A percentile compares a stretch with the other conserved stretches of the same genome.
Conservation (phyloP, 176 grass and related monocot species). For the Triticum timopheevii region DNA sequence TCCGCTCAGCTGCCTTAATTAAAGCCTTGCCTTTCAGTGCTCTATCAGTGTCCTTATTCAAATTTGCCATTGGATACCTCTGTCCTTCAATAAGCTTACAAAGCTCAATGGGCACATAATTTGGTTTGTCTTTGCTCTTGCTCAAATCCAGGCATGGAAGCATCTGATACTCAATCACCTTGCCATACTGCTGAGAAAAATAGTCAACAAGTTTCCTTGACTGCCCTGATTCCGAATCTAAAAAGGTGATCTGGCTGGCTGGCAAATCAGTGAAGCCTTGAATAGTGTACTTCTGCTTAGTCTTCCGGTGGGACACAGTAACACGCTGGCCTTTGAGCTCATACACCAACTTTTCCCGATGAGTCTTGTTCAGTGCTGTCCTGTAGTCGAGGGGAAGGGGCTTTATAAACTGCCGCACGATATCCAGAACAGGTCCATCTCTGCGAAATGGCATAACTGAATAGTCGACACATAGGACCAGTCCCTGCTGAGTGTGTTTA, state of each 20-base stretch:
- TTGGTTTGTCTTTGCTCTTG: conserved; percentile 52
- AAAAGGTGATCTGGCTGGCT: conserved; percentile 42
- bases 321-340: conserved; percentile 48
- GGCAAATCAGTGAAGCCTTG: conserved; percentile 46
- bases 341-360: neutral
- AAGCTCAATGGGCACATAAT: conserved; percentile 60
- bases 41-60: conserved; percentile 24
- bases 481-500: conserved; percentile 40
- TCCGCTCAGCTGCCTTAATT: conserved; percentile 17
- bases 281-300: conserved; percentile 50
- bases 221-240: conserved; percentile 45
- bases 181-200: conserved; percentile 31
- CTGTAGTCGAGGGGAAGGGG: neutral
- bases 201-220: conserved; percentile 44
- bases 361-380: conserved; percentile 10
- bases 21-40: conserved; percentile 1
- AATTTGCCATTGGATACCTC: conserved; percentile 46
- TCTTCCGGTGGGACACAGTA: conserved; percentile 49
- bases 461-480: conserved; percentile 53
- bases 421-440: conserved; percentile 36
- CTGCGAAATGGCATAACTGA: conserved; percentile 54
- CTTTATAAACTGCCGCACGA: neutral
- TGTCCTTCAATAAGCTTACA: conserved; percentile 55
- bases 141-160: conserved; percentile 69
- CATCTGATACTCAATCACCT: conserved; percentile 37